Evolutionary conservation across 129 eudicot genomes (phyloP), one percentile per base, ranked within the genome.

Genomic region (Heracleum sosnowskyi): DNA sequence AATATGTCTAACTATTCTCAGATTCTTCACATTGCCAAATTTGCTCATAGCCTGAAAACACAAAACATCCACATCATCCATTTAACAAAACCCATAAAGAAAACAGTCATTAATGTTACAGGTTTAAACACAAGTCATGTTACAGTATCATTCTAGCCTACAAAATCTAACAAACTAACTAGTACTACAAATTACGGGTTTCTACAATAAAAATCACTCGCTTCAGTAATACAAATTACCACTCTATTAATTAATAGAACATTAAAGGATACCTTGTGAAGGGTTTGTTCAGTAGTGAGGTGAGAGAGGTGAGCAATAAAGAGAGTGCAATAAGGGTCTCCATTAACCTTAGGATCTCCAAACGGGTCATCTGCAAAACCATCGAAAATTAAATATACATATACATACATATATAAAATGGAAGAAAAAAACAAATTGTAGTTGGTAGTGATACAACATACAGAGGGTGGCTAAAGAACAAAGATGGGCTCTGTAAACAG

Each of bases 401-500:
- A 55, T 55, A 22, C 7, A 53, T 18, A 20, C 24, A 22, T 20
- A 53, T 10, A 2, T 22, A 1, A 1, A 7, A 55, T 24, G n/a
- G n/a, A 55, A 6, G 1, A 6, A 2, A 55, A 0, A 22, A 55
- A 55, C 29, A 55, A 55, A 55, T 22, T 0, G n/a, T 22, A 55
- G 0, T 55, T 22, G 8, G 12, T 22, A 22, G 4, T 20, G 24
- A 1, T 13, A 36, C 28, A 8, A 34, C 66, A 40, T 84, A 94
- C 98, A 96, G 34, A 96, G 92, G 86, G 89, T 86, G 5, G 99
- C 94, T 24, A 90, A 84, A 82, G 97, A 92, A 76, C 99, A 96
- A n/a, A 96, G 88, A 75, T 90, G 97, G 77, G 99, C 99, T 79
- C 99, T 79, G 83, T 88, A 92, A 45, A 92, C 88, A 79, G 89